Conservation (phyloP, 257 asterid genomes). For the Solanum habrochaites region DNA sequence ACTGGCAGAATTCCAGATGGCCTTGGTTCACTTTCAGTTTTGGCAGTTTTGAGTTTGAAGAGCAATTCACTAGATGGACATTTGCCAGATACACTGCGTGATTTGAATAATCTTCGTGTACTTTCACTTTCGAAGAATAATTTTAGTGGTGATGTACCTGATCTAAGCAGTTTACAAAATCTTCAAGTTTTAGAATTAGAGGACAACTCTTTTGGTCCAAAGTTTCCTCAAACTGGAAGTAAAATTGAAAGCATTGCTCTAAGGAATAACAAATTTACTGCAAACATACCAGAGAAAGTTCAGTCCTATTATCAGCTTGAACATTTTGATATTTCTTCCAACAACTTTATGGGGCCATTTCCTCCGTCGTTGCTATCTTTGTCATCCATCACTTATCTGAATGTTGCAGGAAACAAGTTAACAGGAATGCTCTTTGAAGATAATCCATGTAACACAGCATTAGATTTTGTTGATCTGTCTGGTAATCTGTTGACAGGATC, state of each 20-base stretch:
- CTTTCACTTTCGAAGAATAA: slow-evolving; percentile 56
- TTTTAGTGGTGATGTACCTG: slow-evolving; percentile 70
- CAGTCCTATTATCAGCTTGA: slow-evolving; percentile 50
- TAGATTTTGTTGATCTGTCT: slow-evolving; percentile 59
- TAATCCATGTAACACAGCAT: slow-evolving; percentile 35
- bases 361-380: slow-evolving; percentile 56
- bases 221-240: slow-evolving; percentile 40
- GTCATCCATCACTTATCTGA: slow-evolving; percentile 44
- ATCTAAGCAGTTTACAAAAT: slow-evolving; percentile 44
- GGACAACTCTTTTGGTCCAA: slow-evolving; percentile 56
- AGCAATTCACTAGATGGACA: slow-evolving; percentile 49
- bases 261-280: slow-evolving; percentile 48
- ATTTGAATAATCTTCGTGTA: slow-evolving; percentile 45
- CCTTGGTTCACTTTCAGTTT: slow-evolving; percentile 36
- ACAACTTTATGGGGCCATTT: slow-evolving; percentile 75
- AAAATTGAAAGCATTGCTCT: slow-evolving; percentile 44
- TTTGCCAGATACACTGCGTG: slow-evolving; percentile 43
- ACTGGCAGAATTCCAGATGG: slow-evolving; percentile 43
- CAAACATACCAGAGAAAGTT: slow-evolving; percentile 49
- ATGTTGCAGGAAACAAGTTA: slow-evolving; percentile 51
- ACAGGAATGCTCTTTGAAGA: slow-evolving; percentile 65
- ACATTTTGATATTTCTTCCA: slow-evolving; percentile 49
- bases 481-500: slow-evolving; percentile 63
- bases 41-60: slow-evolving; percentile 57
- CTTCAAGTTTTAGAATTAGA: slow-evolving; percentile 69